These are phyloP conservation scores for Austroboletus novae-zelandiae DNA, from an alignment of 1,284 basidiomycete species.

Conservation along the genomic window DNA sequence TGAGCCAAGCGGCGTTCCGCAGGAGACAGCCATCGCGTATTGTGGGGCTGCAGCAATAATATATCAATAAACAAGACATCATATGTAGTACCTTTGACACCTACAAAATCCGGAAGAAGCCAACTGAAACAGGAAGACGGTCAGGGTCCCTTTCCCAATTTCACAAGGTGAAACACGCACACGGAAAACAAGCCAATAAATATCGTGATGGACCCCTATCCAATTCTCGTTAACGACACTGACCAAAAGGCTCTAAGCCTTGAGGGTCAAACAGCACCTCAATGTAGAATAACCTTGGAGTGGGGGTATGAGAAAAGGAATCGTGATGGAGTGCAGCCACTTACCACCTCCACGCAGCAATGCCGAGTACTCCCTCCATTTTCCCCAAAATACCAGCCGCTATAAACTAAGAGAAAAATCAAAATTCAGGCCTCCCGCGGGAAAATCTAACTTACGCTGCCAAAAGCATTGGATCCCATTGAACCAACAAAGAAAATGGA, in stretches of 20 bases:
- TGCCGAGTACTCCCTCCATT: conserved; percentile 67
- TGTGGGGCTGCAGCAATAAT: conserved; percentile 45
- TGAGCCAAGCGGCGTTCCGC: conserved; percentile 65
- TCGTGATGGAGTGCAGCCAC: conserved; percentile 7
- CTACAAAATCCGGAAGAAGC: conserved; percentile 54
- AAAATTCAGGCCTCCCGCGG: conserved; percentile 1
- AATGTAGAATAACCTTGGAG: conserved; percentile 55
- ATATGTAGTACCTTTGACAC: conserved; percentile 15
- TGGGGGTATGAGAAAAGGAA: not conserved
- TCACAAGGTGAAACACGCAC: conserved; percentile 35
- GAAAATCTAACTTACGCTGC: conserved; percentile 46
- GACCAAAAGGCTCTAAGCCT: not conserved
- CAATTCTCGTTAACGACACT: not conserved
- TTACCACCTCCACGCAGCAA: conserved; percentile 71
- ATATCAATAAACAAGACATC: not conserved
- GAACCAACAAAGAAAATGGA: conserved; percentile 68
- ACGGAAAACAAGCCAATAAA: conserved; percentile 53
- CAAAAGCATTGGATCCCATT: conserved; percentile 76
- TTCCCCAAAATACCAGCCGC: conserved; percentile 67
- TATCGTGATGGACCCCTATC: conserved; percentile 56
- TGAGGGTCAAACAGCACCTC: conserved; percentile 40
- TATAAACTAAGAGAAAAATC: conserved; percentile 42
- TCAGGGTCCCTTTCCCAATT: not conserved
- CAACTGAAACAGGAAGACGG: conserved; percentile 33
- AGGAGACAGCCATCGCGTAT: conserved; percentile 62